Conservation (phyloP, 2,329 filamentous ascomycete species). For the Alternaria gaisen region DNA sequence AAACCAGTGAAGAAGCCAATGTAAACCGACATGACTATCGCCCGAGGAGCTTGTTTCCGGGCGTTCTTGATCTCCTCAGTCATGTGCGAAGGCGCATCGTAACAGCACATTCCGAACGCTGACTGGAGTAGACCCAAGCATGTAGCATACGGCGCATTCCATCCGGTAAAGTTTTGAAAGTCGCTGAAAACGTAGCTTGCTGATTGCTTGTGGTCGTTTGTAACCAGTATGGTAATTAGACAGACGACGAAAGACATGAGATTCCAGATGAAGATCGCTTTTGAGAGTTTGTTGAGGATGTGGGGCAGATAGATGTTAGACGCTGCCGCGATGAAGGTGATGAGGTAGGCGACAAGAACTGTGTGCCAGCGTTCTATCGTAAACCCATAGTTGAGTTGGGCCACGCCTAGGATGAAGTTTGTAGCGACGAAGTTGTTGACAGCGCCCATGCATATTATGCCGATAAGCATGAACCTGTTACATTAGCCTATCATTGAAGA, state of each 20-base stretch:
- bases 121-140: constrained; percentile 64
- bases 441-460: constrained; percentile 63
- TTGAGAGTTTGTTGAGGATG: constrained; percentile 62
- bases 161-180: constrained; percentile 65
- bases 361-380: constrained; percentile 66
- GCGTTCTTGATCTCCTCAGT: constrained; percentile 64
- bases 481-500: not conserved
- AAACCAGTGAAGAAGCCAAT: constrained; percentile 54
- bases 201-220: constrained; percentile 63
- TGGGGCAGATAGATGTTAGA: constrained; percentile 62
- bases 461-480: constrained; percentile 37
- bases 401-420: constrained; percentile 62
- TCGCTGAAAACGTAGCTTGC: constrained; percentile 64
- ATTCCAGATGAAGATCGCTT: constrained; percentile 63
- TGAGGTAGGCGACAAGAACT: constrained; percentile 61
- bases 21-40: constrained; percentile 52
- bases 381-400: constrained; percentile 62
- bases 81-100: constrained; percentile 62
- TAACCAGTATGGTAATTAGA: constrained; percentile 62
- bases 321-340: constrained; percentile 55
- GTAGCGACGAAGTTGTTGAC: constrained; percentile 61
- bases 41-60: constrained; percentile 59
- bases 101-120: constrained; percentile 64
- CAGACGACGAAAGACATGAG: constrained; percentile 62
- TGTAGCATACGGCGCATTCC: constrained; percentile 59